Evolutionary conservation across 352 stramenopile species (phyloP), one percentile per base, ranked within the genome.

Genomic region (Phytophthora citricola): DNA sequence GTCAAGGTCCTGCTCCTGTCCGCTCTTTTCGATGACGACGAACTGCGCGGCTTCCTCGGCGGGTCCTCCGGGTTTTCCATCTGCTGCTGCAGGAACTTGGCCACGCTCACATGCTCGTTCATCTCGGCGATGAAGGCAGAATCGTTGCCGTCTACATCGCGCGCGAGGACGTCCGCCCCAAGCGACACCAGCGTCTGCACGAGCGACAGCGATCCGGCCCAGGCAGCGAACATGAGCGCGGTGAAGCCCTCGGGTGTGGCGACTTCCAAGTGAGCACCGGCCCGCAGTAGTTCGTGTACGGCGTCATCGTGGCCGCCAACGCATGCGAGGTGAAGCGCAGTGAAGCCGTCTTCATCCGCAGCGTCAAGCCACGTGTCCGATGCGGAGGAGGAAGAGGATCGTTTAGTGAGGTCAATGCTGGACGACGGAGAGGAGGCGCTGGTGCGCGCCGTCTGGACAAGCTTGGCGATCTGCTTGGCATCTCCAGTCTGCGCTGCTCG

Each of bases 301-400:
- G 76, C 76, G 40, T 72, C 74, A 27, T 77, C 64, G 57, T 90
- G 71, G 15, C 71, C 81, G 20, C 80, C 74, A 36, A 87, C 74
- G 26, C 76, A 87, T 4, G 81, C 81, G 22, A 90, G 61, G 45
- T 90, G 80, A 20, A 90, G 62, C 45, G 81, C 77, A n/a, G 81
- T 87, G 47, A 90, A 86, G 17, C 81, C 81, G 27, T 90, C 78
- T 47, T 81, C 67, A 38, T 87, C 78, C 38, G 75, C 61, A 47
- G 50, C 56, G 57, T 87, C 71, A 27, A 77, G 34, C 69, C 69
- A 77, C 26, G 54, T 9, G 27, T 48, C 62, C 7, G 45, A 66
- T 17, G 44, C 69, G 39, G 53, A 71, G 20, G 63, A 72, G 20
- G 47, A 65, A 27, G 59, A 73, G n/a, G 34, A 46, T 17, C 41